Evolutionary conservation across 139 green algal genomes (phyloP).

Genomic region (Raphidocelis subcapitata): DNA sequence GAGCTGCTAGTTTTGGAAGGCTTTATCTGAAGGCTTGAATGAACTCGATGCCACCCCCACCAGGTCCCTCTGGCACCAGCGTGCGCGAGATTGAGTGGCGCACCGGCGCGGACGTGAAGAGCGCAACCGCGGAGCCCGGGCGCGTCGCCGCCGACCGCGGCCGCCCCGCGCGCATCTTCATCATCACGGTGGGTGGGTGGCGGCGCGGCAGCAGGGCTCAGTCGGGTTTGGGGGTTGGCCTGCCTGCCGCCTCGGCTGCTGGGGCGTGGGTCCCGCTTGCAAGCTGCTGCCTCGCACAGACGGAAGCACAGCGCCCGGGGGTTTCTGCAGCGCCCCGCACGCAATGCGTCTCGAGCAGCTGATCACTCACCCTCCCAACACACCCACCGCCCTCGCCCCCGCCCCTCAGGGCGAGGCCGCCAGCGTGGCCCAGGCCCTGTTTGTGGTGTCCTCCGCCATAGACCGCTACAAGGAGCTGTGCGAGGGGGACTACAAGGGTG

Average conservation of each 20-base stretch:
- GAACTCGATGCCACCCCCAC: too few relatives aligned
- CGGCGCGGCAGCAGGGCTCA: too few relatives aligned
- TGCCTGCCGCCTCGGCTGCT: too few relatives aligned
- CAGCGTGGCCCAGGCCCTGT: conserved; percentile 50
- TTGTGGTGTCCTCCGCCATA: conserved; percentile 71
- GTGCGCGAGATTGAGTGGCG: conserved; percentile 77
- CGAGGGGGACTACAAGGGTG: conserved; percentile 68
- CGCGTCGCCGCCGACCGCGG: conserved; percentile 3
- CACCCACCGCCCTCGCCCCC: not conserved
- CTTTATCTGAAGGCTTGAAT: too few relatives aligned
- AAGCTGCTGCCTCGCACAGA: too few relatives aligned
- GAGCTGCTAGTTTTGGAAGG: too few relatives aligned
- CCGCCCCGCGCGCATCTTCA: conserved; percentile 26
- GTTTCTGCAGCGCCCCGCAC: too few relatives aligned
- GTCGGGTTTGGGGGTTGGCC: too few relatives aligned
- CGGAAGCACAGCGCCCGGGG: too few relatives aligned
- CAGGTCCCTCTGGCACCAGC: conserved; percentile 59
- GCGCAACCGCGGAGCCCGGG: conserved; percentile 65
- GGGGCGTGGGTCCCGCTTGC: too few relatives aligned
- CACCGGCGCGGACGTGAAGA: conserved; percentile 75
- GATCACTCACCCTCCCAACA: too few relatives aligned
- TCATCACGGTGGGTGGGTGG: conserved; percentile 27
- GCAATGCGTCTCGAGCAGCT: too few relatives aligned
- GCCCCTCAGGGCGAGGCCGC: conserved; percentile 41
- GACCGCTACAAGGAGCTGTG: conserved; percentile 92